Conservation (phyloP, 179 eudicot species). For the Gypsophila paniculata region DNA sequence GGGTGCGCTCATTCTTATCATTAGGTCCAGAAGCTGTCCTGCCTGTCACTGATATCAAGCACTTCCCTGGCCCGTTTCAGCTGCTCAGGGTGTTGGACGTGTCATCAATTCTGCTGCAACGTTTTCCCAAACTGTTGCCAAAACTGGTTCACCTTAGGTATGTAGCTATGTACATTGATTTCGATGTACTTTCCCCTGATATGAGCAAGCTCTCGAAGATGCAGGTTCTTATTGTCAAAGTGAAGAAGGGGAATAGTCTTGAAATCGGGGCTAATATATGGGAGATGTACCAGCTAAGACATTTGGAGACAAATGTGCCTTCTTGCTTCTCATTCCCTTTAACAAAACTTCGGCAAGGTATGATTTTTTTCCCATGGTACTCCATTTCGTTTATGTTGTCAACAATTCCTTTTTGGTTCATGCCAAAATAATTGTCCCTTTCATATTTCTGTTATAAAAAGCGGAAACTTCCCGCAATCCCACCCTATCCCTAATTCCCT, state of each 20-base stretch:
- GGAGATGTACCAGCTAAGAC: slow-evolving; percentile 22
- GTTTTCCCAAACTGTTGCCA: slow-evolving; percentile 15
- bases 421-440: too few species aligned
- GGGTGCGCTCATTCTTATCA: slow-evolving; percentile 18
- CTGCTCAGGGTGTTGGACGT: slow-evolving; percentile 24
- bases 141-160: slow-evolving; percentile 19
- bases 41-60: slow-evolving; percentile 4
- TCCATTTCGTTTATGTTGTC: too few species aligned
- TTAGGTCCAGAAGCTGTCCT: slow-evolving; percentile 7
- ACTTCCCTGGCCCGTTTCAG: slow-evolving; percentile 18
- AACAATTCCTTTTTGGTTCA: too few species aligned
- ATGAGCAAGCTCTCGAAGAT: slow-evolving; percentile 19
- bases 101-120: slow-evolving; percentile 16
- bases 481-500: too few species aligned
- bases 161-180: slow-evolving; percentile 16
- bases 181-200: slow-evolving; percentile 19
- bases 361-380: too few species aligned
- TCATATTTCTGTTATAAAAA: too few species aligned
- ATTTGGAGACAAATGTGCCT: slow-evolving; percentile 13
- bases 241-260: slow-evolving; percentile 5
- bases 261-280: slow-evolving; percentile 19
- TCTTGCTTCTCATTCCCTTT: slow-evolving; percentile 1
- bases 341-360: slow-evolving; percentile 8
- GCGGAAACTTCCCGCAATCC: too few species aligned
- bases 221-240: slow-evolving; percentile 17